Base-by-base conservation (phyloP, 2,329 filamentous ascomycete genomes). In the Bertia moriformis region DNA sequence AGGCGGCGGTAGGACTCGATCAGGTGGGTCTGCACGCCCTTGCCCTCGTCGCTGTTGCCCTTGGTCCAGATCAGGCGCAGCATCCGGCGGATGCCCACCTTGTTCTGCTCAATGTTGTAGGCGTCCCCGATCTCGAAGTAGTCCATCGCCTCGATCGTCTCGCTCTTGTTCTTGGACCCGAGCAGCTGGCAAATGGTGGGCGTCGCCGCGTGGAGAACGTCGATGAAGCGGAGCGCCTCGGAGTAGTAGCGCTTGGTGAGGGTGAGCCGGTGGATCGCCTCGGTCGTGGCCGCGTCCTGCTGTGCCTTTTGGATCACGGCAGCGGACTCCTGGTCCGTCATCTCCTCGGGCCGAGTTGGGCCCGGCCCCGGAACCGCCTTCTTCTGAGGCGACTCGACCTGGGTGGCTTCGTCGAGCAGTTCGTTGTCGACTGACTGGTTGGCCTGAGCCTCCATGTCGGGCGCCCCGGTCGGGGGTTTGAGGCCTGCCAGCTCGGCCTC, bases 81-180 rank as follows among this genome's bases (percentile, higher is more conserved):
- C 91, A 98, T 98, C 42, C 87, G 81, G 42, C 89, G 77, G 51
- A 98, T 96, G 41, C 91, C 91, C 29, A 81, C 63, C 57, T 93
- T 88, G 53, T 93, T 87, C 48, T 91, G 86, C 56, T 95, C 84
- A 42, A 98, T 81, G 57, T 93, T 91, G 68, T 96, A 96, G 4
- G 88, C 89, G 55, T 98, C 88, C 33, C 91, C 82, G 35, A 94
- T 77, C 48, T 93, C 87, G 48, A 98, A 93, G 60, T 93, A 98
- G 56, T 98, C 91, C 78, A 98, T 98, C 14, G 93, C 91, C 57
- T 98, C 91, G 44, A 98, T 94, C 18, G 95, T 84, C 57, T 98
- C 91, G 49, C 85, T 94, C 68, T 98, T 98, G 66, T 98, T 98
- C 53, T 85, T 86, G 19, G 91, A 93, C 4, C 86, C 86, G 3